These are phyloP conservation scores for Cyclotella kingstonii DNA, from an alignment of 108 stramenopile genomes.

Conservation along the genomic window DNA sequence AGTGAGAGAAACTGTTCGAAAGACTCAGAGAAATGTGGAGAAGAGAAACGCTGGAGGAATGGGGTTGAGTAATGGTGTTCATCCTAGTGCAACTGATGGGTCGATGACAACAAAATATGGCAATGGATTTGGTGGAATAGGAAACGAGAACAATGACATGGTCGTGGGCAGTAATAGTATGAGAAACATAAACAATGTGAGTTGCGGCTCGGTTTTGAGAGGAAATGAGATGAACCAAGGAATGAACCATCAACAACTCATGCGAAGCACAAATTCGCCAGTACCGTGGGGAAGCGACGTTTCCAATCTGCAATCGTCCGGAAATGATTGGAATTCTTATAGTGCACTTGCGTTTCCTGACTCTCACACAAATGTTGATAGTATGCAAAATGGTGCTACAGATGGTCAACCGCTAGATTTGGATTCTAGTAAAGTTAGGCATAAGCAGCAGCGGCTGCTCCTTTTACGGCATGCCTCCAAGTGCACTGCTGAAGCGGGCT, in stretches of 20 bases:
- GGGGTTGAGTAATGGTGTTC: neutral
- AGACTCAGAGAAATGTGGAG: conserved; percentile 43
- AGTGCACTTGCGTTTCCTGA: conserved; percentile 3
- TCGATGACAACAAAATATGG: conserved; percentile 8
- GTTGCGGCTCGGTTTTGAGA: no score
- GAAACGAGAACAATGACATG: conserved; percentile 5
- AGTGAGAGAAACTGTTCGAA: conserved; percentile 92
- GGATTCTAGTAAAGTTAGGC: conserved; percentile 86
- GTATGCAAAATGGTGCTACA: neutral
- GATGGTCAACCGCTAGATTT: conserved; percentile 26
- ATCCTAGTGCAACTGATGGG: conserved; percentile 5
- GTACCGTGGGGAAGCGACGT: conserved; percentile 7
- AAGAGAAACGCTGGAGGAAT: conserved; percentile 13
- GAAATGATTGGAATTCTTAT: neutral
- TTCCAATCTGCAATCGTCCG: conserved; percentile 4
- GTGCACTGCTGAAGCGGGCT: conserved; percentile 74
- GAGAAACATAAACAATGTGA: conserved; percentile 10
- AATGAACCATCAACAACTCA: conserved; percentile 15
- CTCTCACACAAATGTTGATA: conserved; percentile 9
- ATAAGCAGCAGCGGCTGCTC: conserved; percentile 97
- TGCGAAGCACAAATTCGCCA: conserved; percentile 4
- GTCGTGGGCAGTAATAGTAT: conserved; percentile 6
- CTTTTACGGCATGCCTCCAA: conserved; percentile 96
- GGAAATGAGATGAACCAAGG: no score
- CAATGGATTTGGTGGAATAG: conserved; percentile 10